Evolutionary conservation across 352 stramenopile genomes (phyloP), one percentile per base, ranked within the genome.

Genomic region (Phytophthora megakarya): DNA sequence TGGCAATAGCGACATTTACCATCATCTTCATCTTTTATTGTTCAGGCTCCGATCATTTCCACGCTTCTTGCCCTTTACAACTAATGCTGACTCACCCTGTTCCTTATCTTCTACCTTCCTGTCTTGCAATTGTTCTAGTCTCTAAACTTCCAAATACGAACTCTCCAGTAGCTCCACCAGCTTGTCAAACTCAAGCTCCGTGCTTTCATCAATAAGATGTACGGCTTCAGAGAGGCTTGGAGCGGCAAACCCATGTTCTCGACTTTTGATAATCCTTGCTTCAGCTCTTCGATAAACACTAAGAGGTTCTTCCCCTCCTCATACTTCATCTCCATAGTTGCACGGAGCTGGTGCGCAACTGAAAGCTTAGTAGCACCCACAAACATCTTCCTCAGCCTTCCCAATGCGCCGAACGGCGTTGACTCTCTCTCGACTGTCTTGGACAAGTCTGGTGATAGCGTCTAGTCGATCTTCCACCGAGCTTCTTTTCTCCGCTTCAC

Each of bases 181-280:
- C 45, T 52, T 52, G 5, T 52, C 45, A 26, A 45, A 45, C 18
- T 45, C 39, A 26, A 42, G 19, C 8, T 39, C 18, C 33, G 45
- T 52, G n/a, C 45, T 52, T n/a, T 52, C 45, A 52, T 30, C 26
- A 30, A 26, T 52, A 52, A 40, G 28, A 39, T 52, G 26, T 52
- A 52, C 0, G 45, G 26, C 28, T 52, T 42, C 15, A 42, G 11
- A 26, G 18, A 19, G n/a, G 39, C 45, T 40, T 42, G 45, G 13
- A 52, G 26, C 12, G 42, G 42, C 21, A 33, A 48, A 32, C 45
- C 45, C 45, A 52, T 52, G 28, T 52, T 52, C 45, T 40, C 45
- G 18, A 52, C n/a, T 28, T 52, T 52, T 13, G 21, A 30, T 1
- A 52, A 52, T 12, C 28, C 26, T 18, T 28, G 2, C 18, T 52